Evolutionary conservation across 108 stramenopile genomes (phyloP), one percentile per base, ranked within the genome.

Genomic region (Skeletonema potamos): DNA sequence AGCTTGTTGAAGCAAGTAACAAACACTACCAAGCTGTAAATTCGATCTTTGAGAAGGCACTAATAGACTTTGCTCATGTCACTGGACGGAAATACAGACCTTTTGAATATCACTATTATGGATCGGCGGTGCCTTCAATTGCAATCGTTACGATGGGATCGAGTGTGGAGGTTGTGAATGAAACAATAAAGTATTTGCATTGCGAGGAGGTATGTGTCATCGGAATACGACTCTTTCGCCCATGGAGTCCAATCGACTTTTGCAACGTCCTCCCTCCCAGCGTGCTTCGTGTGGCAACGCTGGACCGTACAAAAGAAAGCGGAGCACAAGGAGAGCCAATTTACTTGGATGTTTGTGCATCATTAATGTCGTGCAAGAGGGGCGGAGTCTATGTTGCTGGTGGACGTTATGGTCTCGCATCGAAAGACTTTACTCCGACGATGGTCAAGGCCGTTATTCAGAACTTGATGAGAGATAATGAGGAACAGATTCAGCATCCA

Each of bases 301-400:
- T 87, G 27, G 86, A 87, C 71, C 82, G 86, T 0, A 87, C 86
- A 7, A 74, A 79, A 69, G 86, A 87, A 46, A 79, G 86, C 39
- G 86, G 84, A 4, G 71, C 86, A 3, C 86, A 87, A 64, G 86
- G 86, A 30, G 86, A 87, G 54, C 86, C 86, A 11, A 59, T 87
- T 27, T 87, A 85, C 54, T 58, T 87, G 75, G 86, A 87, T 81
- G 84, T 87, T n/a, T 87, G 86, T 64, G 84, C 86, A 29, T 84
- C 83, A 24, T 64, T 87, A 18, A 82, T 85, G 78, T 73, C 76
- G 18, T 74, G 82, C 51, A 71, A 79, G 18, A 48, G 84, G 27
- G 66, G 69, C 13, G 48, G 59, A 17, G 32, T 85, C 3, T 80
- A 76, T 36, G 86, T 87, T 1, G 82, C 86, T 28, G 86, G 86